Evolutionary conservation across 768 basidiomycete genomes (phyloP).

Genomic region (Phaeolepiota aurea): DNA sequence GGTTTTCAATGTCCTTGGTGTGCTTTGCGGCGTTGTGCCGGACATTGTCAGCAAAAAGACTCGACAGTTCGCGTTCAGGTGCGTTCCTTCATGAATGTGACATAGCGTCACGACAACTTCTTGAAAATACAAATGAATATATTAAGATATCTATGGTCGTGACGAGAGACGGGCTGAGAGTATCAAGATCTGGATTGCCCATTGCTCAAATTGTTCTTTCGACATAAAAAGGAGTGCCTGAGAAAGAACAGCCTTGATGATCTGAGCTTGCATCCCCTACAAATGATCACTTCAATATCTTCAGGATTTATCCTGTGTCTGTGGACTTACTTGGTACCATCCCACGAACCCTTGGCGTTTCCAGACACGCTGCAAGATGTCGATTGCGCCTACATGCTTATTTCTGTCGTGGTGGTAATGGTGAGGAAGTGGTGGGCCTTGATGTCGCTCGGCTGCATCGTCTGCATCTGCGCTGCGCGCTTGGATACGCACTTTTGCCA

Average conservation of each 20-base stretch:
- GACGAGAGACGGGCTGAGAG: constrained; percentile 31
- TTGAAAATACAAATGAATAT: background rate
- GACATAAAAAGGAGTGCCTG: constrained; percentile 96
- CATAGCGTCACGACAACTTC: background rate
- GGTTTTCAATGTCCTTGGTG: constrained; percentile 29
- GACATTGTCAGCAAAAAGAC: constrained; percentile 13
- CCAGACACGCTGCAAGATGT: constrained; percentile 65
- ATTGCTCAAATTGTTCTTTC: constrained; percentile 94
- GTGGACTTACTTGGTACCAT: constrained; percentile 80
- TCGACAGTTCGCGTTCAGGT: background rate
- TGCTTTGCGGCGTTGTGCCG: constrained; percentile 21
- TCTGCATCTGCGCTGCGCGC: constrained; percentile 60
- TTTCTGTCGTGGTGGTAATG: constrained; percentile 33
- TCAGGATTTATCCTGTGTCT: no score
- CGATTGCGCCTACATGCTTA: constrained; percentile 66
- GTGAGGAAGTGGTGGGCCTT: constrained; percentile 26
- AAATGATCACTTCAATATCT: no score
- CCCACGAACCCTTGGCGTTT: constrained; percentile 76
- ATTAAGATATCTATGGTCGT: background rate
- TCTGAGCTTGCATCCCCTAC: constrained; percentile 95
- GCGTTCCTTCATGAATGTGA: background rate
- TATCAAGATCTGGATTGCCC: constrained; percentile 67
- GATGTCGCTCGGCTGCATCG: constrained; percentile 33
- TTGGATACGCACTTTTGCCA: constrained; percentile 95
- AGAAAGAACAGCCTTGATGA: constrained; percentile 89